Base-by-base conservation (phyloP, 768 basidiomycete genomes). In the Ramaria rubella region DNA sequence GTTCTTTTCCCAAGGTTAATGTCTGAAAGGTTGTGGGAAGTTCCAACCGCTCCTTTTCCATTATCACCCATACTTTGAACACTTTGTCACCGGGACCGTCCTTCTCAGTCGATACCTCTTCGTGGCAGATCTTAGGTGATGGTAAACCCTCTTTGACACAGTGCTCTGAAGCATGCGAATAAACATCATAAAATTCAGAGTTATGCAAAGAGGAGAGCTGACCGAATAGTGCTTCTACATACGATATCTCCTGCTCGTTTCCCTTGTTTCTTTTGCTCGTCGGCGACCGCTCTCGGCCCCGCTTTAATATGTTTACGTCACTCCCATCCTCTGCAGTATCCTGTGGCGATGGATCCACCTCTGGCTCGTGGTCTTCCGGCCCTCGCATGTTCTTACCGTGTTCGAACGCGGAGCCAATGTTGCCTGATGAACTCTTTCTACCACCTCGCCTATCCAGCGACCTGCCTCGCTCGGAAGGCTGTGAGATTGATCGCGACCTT, bases 61-160 rank as follows among this genome's bases (percentile, higher is more conserved):
- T 71, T 56, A 75, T 67, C n/a, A 77, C 72, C 77, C 78, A 79
- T 4, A 76, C 76, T 31, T 70, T 73, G 52, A 70, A 73, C 2
- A n/a, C n/a, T n/a, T n/a, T n/a, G n/a, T n/a, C n/a, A n/a, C n/a
- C n/a, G n/a, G 40, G 40, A 4, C 23, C 8, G 21, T 27, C 46
- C 58, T 44, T 65, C 68, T 15, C 62, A 63, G 33, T 63, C 63
- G 38, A 65, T 63, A 23, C 61, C 51, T 15, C 67, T 59, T 69
- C 65, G 48, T 72, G 61, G 44, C 69, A 65, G 52, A 77, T 73
- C 57, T 63, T 63, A 0, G 77, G 77, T 9, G 48, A 60, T 3
- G 67, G 60, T 31, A 59, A 52, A 9, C 54, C 58, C 26, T 52
- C 46, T 45, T 51, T 60, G 33, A 30, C 66, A 63, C 62, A 65